These are phyloP conservation scores for Colletotrichum sp. DNA, from an alignment of 2,329 filamentous ascomycete genomes.

Conservation along the genomic window DNA sequence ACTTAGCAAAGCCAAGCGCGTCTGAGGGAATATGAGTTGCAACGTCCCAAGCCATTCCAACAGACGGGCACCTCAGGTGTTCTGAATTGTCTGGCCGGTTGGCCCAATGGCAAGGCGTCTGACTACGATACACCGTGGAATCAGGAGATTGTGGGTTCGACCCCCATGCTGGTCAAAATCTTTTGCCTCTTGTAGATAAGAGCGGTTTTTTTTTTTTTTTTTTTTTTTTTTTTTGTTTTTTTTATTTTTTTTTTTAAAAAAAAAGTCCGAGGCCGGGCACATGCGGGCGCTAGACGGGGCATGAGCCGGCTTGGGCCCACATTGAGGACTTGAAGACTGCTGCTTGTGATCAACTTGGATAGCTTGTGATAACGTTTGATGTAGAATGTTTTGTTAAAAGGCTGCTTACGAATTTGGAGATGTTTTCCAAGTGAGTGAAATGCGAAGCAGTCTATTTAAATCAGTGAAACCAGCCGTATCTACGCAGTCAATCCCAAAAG, in stretches of 20 bases:
- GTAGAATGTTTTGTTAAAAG: too few relatives aligned
- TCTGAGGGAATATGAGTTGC: fast-evolving
- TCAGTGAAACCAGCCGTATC: neutral
- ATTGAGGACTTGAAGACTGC: neutral
- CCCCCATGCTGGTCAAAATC: constrained; percentile 20
- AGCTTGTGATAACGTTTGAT: neutral
- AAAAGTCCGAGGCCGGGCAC: neutral
- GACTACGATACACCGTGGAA: constrained; percentile 37
- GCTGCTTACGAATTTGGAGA: too few relatives aligned
- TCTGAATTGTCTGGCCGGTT: constrained; percentile 23
- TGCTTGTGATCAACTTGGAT: too few relatives aligned
- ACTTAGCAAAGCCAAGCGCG: neutral
- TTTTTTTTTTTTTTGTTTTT: neutral
- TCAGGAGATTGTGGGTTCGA: constrained; percentile 23
- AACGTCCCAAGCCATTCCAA: fast-evolving
- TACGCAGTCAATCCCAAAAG: neutral
- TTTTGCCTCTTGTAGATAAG: neutral
- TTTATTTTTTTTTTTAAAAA: neutral
- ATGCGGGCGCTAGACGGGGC: too few relatives aligned
- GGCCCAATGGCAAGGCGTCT: constrained; percentile 48
- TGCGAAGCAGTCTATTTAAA: neutral
- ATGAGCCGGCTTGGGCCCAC: neutral
- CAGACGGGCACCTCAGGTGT: neutral
- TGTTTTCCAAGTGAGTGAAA: neutral
- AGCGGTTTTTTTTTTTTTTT: neutral